A percentile compares a stretch with the other conserved stretches of the same genome.
phyloP scores from a whole-genome alignment of 2,329 filamentous ascomycete species.

The Trichoderma arundinaceum region DNA sequence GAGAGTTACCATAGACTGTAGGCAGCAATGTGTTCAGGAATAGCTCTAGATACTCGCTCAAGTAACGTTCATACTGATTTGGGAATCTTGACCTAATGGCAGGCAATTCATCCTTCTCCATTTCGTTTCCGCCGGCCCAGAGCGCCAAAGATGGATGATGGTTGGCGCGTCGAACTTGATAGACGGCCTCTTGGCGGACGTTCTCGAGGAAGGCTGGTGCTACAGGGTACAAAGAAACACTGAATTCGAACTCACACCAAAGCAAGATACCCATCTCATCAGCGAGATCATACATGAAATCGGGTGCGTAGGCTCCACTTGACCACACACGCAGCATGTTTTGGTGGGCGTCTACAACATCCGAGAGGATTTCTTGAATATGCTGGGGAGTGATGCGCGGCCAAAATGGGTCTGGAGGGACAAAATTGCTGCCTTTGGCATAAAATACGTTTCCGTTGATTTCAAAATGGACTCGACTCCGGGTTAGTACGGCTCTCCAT shows the following conservation, averaged over 20 bases:
- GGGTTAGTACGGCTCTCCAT: not conserved
- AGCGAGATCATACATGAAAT: slow-evolving; percentile 20
- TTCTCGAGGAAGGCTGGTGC: slow-evolving; percentile 8
- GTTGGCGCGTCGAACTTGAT: slow-evolving; percentile 15
- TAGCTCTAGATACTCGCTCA: slow-evolving; percentile 8
- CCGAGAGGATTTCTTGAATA: slow-evolving; percentile 13
- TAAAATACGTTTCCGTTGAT: slow-evolving; percentile 16
- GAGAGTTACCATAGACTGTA: slow-evolving; percentile 16
- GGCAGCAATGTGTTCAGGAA: slow-evolving; percentile 16
- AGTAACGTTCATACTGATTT: slow-evolving; percentile 8
- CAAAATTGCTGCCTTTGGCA: slow-evolving; percentile 20
- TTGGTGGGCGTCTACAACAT: slow-evolving; percentile 16
- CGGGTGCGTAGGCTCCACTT: slow-evolving; percentile 11
- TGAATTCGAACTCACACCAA: slow-evolving; percentile 21
- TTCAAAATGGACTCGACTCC: slow-evolving; percentile 21
- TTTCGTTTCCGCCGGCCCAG: slow-evolving; percentile 20
- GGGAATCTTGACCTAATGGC: slow-evolving; percentile 4
- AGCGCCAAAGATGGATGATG: slow-evolving; percentile 17
- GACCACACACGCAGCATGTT: slow-evolving; percentile 24
- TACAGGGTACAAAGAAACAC: slow-evolving; percentile 14
- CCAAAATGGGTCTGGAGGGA: slow-evolving; percentile 18
- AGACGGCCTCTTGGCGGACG: slow-evolving; percentile 21
- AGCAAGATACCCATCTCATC: slow-evolving; percentile 19
- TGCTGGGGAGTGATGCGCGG: slow-evolving; percentile 11
- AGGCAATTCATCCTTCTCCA: slow-evolving; percentile 25